A percentile compares a stretch with the other conserved stretches of the same genome.
phyloP scores from a whole-genome alignment of 768 basidiomycete species.

The Russula abietina region DNA sequence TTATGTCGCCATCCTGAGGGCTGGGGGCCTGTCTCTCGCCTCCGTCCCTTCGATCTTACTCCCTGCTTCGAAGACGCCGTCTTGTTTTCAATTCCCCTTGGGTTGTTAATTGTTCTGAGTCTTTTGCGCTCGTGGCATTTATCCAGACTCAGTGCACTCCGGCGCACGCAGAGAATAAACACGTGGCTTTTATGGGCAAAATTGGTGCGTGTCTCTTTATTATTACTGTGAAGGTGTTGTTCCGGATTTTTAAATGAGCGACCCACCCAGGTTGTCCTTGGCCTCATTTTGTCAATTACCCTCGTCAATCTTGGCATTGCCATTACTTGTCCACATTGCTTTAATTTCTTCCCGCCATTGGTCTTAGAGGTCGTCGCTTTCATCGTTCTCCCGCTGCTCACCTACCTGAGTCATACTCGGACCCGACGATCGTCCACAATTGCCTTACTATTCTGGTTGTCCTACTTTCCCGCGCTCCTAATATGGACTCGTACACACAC shows the following conservation, averaged over 20 bases:
- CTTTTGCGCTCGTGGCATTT: conserved; percentile 36
- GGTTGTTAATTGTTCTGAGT: conserved; percentile 39
- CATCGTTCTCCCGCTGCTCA: conserved; percentile 43
- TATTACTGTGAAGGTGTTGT: too few relatives aligned
- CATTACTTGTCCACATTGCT: conserved; percentile 31
- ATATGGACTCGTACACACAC: conserved; percentile 56
- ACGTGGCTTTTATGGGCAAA: conserved; percentile 51
- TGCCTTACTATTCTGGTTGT: conserved; percentile 79
- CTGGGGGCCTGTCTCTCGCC: conserved; percentile 53
- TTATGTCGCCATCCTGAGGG: conserved; percentile 57
- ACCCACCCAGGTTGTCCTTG: conserved; percentile 40
- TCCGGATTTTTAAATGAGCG: conserved; percentile 2
- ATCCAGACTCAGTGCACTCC: conserved; percentile 28
- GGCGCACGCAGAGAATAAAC: conserved; percentile 42
- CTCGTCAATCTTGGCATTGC: conserved; percentile 39
- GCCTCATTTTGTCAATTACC: conserved; percentile 44
- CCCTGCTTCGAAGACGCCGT: conserved; percentile 77
- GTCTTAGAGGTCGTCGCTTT: conserved; percentile 55
- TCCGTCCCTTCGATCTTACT: conserved; percentile 68
- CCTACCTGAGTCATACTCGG: conserved; percentile 64
- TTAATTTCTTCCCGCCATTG: conserved; percentile 46
- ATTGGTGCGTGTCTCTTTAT: conserved; percentile 44
- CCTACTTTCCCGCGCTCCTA: conserved; percentile 44
- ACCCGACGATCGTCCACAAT: conserved; percentile 63
- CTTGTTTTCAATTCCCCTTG: conserved; percentile 48